phyloP scores from a whole-genome alignment of 768 basidiomycete species.

The Suillus bovinus region DNA sequence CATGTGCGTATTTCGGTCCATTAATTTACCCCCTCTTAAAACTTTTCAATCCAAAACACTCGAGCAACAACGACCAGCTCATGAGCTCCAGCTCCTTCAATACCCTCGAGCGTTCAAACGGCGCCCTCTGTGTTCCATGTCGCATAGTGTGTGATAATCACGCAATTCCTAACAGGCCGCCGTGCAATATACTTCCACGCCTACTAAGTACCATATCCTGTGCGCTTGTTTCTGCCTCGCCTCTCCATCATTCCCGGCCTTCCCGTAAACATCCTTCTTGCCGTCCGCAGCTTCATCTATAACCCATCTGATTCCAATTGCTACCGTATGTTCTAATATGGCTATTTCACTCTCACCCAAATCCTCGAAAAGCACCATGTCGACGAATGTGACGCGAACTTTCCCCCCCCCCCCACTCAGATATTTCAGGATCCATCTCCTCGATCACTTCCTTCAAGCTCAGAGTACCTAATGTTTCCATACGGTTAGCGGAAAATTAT shows the following conservation, averaged over 20 bases:
- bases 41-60: not conserved
- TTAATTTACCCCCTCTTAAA: conserved; percentile 25
- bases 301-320: conserved; percentile 15
- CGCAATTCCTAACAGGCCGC: conserved; percentile 23
- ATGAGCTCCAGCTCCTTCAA: not conserved
- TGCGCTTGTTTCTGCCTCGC: conserved; percentile 13
- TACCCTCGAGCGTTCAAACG: conserved; percentile 1
- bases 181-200: conserved; percentile 25
- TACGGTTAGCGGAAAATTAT: conserved; percentile 20
- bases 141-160: conserved; percentile 21
- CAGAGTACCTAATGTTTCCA: conserved; percentile 8
- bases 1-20: conserved; percentile 21
- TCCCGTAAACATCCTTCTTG: conserved; percentile 28
- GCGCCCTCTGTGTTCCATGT: conserved; percentile 13
- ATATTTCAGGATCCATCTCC: conserved; percentile 28
- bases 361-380: conserved; percentile 34
- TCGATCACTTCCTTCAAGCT: conserved; percentile 14
- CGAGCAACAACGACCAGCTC: not conserved
- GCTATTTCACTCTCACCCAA: conserved; percentile 17
- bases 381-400: conserved; percentile 21
- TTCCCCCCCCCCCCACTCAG: conserved; percentile 17
- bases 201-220: conserved; percentile 10
- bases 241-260: conserved; percentile 21
- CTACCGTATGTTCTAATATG: conserved; percentile 14
- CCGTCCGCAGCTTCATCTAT: conserved; percentile 32